These are phyloP conservation scores for Lasiosphaeriaceae sp. DNA, from an alignment of 495 filamentous ascomycete species.

Conservation along the genomic window DNA sequence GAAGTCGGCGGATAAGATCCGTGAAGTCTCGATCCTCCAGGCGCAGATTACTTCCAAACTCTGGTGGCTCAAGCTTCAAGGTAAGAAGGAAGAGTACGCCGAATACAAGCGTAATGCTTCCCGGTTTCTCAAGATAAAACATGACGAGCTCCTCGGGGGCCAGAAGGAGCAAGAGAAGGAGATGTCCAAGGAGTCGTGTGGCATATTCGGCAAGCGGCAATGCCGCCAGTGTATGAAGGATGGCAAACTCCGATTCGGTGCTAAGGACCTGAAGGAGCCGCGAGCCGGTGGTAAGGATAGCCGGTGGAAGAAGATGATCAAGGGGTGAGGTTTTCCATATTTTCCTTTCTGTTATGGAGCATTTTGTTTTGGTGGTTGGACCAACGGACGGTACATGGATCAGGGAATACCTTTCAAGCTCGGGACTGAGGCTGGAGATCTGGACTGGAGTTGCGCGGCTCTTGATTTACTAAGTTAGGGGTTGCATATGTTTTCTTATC, in stretches of 20 bases:
- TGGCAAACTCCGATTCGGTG: neutral
- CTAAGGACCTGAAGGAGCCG: too few species aligned
- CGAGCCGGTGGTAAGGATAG: too few species aligned
- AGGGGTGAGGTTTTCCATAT: constrained; percentile 4
- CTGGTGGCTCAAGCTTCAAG: constrained; percentile 44
- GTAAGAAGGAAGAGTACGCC: constrained; percentile 36
- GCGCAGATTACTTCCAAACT: constrained; percentile 44
- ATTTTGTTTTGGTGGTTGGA: constrained; percentile 3
- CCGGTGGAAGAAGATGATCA: constrained; percentile 21
- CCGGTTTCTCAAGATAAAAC: constrained; percentile 28
- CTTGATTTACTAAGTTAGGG: neutral
- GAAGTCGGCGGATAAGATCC: constrained; percentile 23
- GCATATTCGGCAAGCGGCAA: constrained; percentile 3
- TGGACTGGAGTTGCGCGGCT: constrained; percentile 2
- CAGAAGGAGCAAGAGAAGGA: constrained; percentile 2
- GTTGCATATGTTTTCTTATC: constrained; percentile 1
- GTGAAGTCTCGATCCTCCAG: constrained; percentile 33
- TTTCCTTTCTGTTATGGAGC: constrained; percentile 1
- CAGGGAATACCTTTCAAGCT: neutral
- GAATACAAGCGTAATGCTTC: constrained; percentile 40
- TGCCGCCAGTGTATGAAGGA: neutral
- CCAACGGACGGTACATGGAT: constrained; percentile 5
- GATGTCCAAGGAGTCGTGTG: neutral
- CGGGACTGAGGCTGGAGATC: neutral
- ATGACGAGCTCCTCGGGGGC: constrained; percentile 12